Conservation (phyloP, 257 asterid species). For the Gardenia jasminoides region DNA sequence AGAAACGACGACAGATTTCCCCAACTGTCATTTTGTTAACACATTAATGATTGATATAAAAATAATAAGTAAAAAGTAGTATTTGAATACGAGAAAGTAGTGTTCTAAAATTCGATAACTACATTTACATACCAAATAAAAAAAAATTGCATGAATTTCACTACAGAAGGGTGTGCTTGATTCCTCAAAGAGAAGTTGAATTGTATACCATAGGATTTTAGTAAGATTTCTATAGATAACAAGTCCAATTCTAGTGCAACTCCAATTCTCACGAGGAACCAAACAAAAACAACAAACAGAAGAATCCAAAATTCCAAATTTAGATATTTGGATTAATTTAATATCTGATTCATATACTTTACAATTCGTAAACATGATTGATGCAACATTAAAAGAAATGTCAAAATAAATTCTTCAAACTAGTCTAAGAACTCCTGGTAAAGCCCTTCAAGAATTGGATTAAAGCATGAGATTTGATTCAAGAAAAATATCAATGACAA, state of each 20-base stretch:
- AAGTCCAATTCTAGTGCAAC: background rate
- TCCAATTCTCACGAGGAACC: background rate
- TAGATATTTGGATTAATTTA: background rate
- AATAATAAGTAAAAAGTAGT: too few species aligned
- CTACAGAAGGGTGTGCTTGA: background rate
- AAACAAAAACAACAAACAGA: background rate
- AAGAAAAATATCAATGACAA: background rate
- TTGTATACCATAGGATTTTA: background rate
- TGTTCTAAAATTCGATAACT: background rate
- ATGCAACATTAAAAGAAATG: background rate
- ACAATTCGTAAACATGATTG: background rate
- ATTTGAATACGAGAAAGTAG: background rate
- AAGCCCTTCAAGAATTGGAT: constrained; percentile 6
- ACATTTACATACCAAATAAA: background rate
- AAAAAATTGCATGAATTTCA: too few species aligned
- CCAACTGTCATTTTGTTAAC: background rate
- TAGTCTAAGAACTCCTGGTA: background rate
- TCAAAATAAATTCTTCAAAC: background rate
- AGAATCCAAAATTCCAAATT: background rate
- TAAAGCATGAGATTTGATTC: background rate
- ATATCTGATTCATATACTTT: background rate
- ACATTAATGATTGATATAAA: background rate
- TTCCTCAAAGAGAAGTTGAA: background rate
- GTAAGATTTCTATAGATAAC: background rate
- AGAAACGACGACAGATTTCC: background rate